Percentiles rank a stretch among this genome's conserved stretches.
Evolutionary conservation across 148 eudicot genomes (phyloP).

Genomic region (Rhododendron kiyosumense): DNA sequence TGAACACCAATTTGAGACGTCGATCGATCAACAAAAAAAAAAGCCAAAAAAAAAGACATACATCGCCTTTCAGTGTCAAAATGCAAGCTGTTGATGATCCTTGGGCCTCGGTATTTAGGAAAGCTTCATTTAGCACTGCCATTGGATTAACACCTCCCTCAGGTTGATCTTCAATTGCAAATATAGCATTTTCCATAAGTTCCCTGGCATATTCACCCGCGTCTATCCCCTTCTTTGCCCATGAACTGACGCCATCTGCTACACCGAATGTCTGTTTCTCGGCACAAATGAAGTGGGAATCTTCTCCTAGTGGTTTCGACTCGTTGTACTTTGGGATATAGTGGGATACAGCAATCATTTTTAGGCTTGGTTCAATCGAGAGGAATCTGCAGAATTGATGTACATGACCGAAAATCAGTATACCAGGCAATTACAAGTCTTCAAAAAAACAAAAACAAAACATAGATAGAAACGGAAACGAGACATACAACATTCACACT

Average conservation of each 20-base stretch:
- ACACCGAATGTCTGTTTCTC: constrained; percentile 3
- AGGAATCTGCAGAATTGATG: background rate
- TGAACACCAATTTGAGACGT: background rate
- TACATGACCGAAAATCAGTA: background rate
- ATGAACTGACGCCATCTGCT: constrained; percentile 16
- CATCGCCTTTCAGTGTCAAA: background rate
- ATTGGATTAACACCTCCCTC: background rate
- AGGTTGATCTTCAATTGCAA: too few relatives aligned
- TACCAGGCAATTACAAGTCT: background rate
- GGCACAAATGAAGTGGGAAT: background rate
- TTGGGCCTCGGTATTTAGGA: background rate
- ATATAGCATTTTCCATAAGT: too few relatives aligned
- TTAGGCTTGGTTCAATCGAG: background rate
- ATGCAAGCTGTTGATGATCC: constrained; percentile 20
- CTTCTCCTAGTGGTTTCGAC: constrained; percentile 6
- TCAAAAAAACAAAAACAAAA: background rate
- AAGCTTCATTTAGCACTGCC: background rate
- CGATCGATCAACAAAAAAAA: background rate
- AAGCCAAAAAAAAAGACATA: background rate
- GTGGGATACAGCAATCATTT: background rate
- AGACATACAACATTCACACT: too few relatives aligned
- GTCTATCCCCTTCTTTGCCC: constrained; percentile 2
- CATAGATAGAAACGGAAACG: too few relatives aligned
- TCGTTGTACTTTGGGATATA: background rate
- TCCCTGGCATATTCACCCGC: constrained; percentile 6